phyloP scores from a whole-genome alignment of 345 rosid species.

The Aegle marmelos region DNA sequence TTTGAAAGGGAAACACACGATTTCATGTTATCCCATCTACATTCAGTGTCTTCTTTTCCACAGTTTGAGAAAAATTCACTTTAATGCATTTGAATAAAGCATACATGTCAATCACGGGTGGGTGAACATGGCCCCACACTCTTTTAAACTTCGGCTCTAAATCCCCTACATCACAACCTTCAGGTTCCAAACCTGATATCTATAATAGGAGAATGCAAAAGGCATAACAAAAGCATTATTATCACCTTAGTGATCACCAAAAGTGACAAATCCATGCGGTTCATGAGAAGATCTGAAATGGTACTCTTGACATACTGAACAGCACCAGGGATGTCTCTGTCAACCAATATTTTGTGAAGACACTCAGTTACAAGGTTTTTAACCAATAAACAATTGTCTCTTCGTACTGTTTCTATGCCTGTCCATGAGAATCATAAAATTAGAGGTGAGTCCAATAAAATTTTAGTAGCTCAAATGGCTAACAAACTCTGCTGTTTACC shows the following conservation, averaged over 20 bases:
- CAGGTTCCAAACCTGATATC: neutral
- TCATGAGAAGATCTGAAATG: slow-evolving; percentile 96
- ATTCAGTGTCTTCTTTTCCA: neutral
- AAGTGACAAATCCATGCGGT: slow-evolving; percentile 96
- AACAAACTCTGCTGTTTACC: slow-evolving; percentile 40
- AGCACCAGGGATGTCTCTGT: slow-evolving; percentile 84
- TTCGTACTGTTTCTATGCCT: slow-evolving; percentile 98
- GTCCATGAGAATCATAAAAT: slow-evolving; percentile 26
- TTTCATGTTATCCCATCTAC: neutral
- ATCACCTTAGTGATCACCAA: slow-evolving; percentile 91
- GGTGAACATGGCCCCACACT: neutral
- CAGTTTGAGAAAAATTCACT: neutral
- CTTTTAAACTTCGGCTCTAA: neutral
- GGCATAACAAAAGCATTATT: slow-evolving; percentile 18
- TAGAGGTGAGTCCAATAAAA: slow-evolving; percentile 6
- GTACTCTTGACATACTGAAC: slow-evolving; percentile 86
- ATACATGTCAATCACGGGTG: neutral
- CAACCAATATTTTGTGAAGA: slow-evolving; percentile 83
- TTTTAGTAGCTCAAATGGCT: slow-evolving; percentile 11
- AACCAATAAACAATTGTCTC: slow-evolving; percentile 96
- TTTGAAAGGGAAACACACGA: neutral
- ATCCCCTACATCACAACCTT: neutral
- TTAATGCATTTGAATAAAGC: neutral
- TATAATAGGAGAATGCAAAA: slow-evolving; percentile 7
- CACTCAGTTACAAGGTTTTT: slow-evolving; percentile 92